These are phyloP conservation scores for Wakefieldia striispora DNA, from an alignment of 768 basidiomycete species.

Conservation along the genomic window DNA sequence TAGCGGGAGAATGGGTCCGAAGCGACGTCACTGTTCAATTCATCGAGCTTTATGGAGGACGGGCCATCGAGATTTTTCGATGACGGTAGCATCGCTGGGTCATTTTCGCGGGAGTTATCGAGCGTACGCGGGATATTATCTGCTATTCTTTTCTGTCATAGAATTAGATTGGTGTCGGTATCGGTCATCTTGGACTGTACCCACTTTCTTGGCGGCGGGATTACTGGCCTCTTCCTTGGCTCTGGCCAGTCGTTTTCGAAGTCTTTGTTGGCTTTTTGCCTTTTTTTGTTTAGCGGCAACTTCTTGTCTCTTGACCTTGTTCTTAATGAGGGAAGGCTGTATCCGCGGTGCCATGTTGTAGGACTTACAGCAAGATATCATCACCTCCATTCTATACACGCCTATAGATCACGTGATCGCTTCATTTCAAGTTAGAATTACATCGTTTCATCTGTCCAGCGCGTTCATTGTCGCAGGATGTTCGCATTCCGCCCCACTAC, in stretches of 20 bases:
- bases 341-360: constrained; percentile 56
- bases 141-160: constrained; percentile 71
- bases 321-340: constrained; percentile 71
- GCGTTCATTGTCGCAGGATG: constrained; percentile 19
- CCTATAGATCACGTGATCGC: constrained; percentile 16
- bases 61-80: constrained; percentile 27
- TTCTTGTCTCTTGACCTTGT: constrained; percentile 87
- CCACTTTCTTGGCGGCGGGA: constrained; percentile 75
- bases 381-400: too few relatives aligned
- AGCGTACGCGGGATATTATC: constrained; percentile 89
- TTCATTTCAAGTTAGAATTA: too few relatives aligned
- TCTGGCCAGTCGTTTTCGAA: constrained; percentile 73
- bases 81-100: constrained; percentile 44
- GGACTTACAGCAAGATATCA: not conserved
- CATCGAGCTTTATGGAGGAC: constrained; percentile 46
- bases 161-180: not conserved
- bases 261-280: constrained; percentile 75
- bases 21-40: constrained; percentile 65
- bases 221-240: constrained; percentile 77
- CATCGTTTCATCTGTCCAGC: not conserved
- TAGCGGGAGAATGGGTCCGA: constrained; percentile 78
- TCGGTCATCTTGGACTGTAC: constrained; percentile 15
- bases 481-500: constrained; percentile 20
- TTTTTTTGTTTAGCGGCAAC: constrained; percentile 70
- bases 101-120: constrained; percentile 89